These are phyloP conservation scores for Oryza longistaminata DNA, from an alignment of 176 grass and related monocot genomes.

Conservation along the genomic window DNA sequence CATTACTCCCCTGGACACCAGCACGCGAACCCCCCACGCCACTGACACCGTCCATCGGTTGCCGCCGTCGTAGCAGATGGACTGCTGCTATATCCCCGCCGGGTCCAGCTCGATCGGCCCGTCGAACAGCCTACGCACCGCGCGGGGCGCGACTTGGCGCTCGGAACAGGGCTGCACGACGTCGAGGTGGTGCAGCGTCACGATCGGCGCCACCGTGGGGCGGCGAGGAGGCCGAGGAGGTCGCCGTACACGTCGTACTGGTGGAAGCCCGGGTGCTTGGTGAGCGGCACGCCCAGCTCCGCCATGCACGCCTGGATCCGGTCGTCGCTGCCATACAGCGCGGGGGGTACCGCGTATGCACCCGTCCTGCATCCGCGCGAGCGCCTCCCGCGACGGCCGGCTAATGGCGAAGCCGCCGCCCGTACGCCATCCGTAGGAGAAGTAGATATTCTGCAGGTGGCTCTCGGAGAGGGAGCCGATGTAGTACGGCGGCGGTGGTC, in stretches of 20 bases:
- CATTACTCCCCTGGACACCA: conserved; percentile 70
- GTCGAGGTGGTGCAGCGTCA: conserved; percentile 93
- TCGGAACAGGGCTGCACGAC: conserved; percentile 83
- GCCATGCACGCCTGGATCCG: conserved; percentile 99
- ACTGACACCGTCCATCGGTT: conserved; percentile 85
- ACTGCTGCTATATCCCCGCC: conserved; percentile 90
- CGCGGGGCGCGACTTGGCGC: conserved; percentile 42
- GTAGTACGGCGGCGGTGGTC: conserved; percentile 91
- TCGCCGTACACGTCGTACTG: conserved; percentile 95
- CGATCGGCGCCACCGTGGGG: conserved; percentile 78
- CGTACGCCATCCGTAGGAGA: conserved; percentile 97
- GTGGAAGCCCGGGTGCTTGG: conserved; percentile 88
- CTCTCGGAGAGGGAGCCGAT: conserved; percentile 92
- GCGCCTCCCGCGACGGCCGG: conserved; percentile 65
- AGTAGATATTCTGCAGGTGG: conserved; percentile 92
- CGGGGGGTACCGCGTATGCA: conserved; percentile 83
- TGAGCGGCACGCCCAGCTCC: conserved; percentile 87
- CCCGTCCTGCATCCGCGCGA: conserved; percentile 74
- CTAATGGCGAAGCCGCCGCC: conserved; percentile 95
- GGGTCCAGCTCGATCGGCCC: conserved; percentile 76
- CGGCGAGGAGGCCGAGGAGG: conserved; percentile 75
- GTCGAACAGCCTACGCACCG: conserved; percentile 66
- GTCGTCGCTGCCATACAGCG: conserved; percentile 92
- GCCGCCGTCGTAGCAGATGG: conserved; percentile 78
- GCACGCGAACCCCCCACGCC: conserved; percentile 94